Conservation (phyloP, 2,329 filamentous ascomycete species). For the Pseudogymnoascus sp. region DNA sequence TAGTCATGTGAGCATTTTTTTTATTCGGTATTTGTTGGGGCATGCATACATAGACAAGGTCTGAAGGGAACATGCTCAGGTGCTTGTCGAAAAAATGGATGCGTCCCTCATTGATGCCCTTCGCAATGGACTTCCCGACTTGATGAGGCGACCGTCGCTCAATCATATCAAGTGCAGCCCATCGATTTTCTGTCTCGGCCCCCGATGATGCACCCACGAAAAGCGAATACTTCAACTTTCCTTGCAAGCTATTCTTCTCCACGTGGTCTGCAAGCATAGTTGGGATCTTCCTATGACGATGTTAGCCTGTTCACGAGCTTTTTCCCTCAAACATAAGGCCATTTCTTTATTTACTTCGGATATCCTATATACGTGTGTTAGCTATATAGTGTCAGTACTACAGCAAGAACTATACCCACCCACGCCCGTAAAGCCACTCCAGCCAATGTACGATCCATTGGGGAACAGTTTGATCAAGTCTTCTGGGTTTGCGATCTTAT, state of each 20-base stretch:
- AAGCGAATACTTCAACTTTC: slow-evolving; percentile 75
- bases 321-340: slow-evolving; percentile 6
- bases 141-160: slow-evolving; percentile 78
- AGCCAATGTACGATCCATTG: slow-evolving; percentile 79
- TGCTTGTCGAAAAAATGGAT: slow-evolving; percentile 96
- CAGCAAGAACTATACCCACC: slow-evolving; percentile 33
- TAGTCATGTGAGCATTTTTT: slow-evolving; percentile 12
- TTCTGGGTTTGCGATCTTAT: slow-evolving; percentile 71
- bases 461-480: slow-evolving; percentile 77
- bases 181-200: slow-evolving; percentile 80
- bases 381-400: no score
- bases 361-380: no score
- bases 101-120: slow-evolving; percentile 79
- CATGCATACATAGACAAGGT: slow-evolving; percentile 58
- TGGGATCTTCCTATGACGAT: slow-evolving; percentile 61
- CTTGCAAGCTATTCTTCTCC: slow-evolving; percentile 77
- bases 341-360: neutral
- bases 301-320: slow-evolving; percentile 15
- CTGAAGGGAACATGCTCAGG: slow-evolving; percentile 83
- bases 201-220: slow-evolving; percentile 88
- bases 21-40: neutral
- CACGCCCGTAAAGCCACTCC: slow-evolving; percentile 86
- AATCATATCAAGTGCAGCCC: slow-evolving; percentile 87
- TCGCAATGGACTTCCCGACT: slow-evolving; percentile 82
- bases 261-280: slow-evolving; percentile 81